A percentile compares a stretch with the other conserved stretches of the same genome.
Evolutionary conservation across 2,329 filamentous ascomycete species (phyloP).

Genomic region (Scolecobasidium constrictum): DNA sequence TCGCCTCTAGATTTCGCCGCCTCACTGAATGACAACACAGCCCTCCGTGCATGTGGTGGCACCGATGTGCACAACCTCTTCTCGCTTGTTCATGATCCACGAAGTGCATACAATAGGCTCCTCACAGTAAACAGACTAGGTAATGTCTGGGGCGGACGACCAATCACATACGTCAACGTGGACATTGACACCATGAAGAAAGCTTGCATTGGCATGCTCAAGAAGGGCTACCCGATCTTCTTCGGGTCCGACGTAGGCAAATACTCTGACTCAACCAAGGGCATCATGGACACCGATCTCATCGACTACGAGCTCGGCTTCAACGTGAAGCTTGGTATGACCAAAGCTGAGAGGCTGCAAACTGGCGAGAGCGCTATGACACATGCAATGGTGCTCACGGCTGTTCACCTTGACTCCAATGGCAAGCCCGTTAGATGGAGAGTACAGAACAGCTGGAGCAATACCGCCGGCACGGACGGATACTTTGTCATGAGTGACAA

Average conservation of each 20-base stretch:
- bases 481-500: constrained; percentile 84
- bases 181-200: constrained; percentile 61
- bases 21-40: constrained; percentile 50
- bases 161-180: constrained; percentile 75
- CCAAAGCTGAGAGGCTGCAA: constrained; percentile 62
- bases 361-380: constrained; percentile 77
- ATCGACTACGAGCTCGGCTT: constrained; percentile 79
- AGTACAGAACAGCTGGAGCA: constrained; percentile 80
- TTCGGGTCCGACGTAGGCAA: constrained; percentile 85
- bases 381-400: constrained; percentile 85
- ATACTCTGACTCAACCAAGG: constrained; percentile 54
- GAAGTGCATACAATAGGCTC: constrained; percentile 60
- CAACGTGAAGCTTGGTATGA: constrained; percentile 61
- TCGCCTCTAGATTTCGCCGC: constrained; percentile 63
- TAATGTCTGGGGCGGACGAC: constrained; percentile 67
- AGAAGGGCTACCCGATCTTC: constrained; percentile 70
- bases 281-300: constrained; percentile 71
- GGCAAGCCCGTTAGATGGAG: constrained; percentile 65
- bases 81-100: constrained; percentile 76
- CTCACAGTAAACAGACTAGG: constrained; percentile 70
- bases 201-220: constrained; percentile 66
- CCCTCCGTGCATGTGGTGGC: constrained; percentile 46
- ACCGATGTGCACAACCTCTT: constrained; percentile 59
- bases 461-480: constrained; percentile 57
- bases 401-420: constrained; percentile 62